These are phyloP conservation scores for Neopestalotiopsis clavispora DNA, from an alignment of 2,329 filamentous ascomycete genomes.

Conservation along the genomic window DNA sequence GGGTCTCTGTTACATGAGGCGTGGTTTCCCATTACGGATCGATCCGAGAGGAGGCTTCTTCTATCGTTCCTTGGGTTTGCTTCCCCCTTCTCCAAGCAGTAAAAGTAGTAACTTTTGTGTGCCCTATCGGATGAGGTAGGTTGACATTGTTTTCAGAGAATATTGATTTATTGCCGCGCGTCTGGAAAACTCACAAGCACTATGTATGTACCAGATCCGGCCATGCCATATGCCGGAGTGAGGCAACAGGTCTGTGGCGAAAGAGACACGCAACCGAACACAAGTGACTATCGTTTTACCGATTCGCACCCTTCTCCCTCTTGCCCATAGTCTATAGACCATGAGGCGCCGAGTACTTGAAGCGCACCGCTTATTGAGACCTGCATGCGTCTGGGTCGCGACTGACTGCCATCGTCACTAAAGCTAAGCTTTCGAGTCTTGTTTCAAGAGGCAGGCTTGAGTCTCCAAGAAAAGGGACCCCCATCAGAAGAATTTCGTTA, in stretches of 20 bases:
- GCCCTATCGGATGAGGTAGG: background rate
- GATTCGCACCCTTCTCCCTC: background rate
- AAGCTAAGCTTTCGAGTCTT: background rate
- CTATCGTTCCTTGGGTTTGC: too few relatives aligned
- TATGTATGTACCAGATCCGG: too few relatives aligned
- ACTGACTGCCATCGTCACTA: background rate
- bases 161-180: constrained; percentile 2
- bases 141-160: background rate
- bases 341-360: background rate
- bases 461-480: too few relatives aligned
- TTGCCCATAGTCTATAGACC: background rate
- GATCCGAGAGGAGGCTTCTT: too few relatives aligned
- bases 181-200: background rate
- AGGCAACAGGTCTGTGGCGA: background rate
- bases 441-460: background rate
- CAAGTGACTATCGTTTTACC: background rate
- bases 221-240: background rate
- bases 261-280: background rate
- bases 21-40: too few relatives aligned
- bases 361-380: background rate
- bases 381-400: background rate
- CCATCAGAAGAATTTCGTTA: too few relatives aligned
- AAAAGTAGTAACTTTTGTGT: background rate
- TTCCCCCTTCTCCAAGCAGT: too few relatives aligned
- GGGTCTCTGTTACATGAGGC: too few relatives aligned